Evolutionary conservation across 2,329 filamentous ascomycete genomes (phyloP), one percentile per base, ranked within the genome.

Genomic region (Fusarium nurragi): DNA sequence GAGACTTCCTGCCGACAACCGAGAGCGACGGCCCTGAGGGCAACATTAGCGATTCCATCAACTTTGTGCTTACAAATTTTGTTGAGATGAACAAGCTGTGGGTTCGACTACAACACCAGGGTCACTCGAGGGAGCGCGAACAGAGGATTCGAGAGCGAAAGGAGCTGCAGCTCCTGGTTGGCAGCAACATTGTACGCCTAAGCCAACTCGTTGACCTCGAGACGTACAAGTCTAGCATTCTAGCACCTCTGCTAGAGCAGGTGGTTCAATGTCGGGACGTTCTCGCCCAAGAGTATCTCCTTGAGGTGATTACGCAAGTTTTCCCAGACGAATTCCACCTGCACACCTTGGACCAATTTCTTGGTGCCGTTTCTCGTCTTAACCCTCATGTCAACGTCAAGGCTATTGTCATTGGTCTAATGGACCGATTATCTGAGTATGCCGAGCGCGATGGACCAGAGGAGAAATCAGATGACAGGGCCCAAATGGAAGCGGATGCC

Each of bases 31-130:
- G 95, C 1, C 93, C 94, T 3, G 94, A 98, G 77, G 95, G 95
- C 47, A 98, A 97, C 73, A 82, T 98, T 45, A 93, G 97, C 77
- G 95, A 99, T 79, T 97, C 94, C 32, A 97, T 99, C 80, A 97
- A 93, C 81, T 99, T 99, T 75, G 90, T 98, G 53, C 81, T 99
- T 74, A 99, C 95, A 60, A 99, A 99, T 74, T 99, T 99, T 75
- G 95, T 99, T 70, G 95, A 99, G 80, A 99, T 99, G 95, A 99
- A 99, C 81, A 99, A 99, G 84, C 85, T 99, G 30, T 99, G 95
- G 95, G 95, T 99, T 64, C 90, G 95, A 39, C 82, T 98, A 74
- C 95, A 99, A 77, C 95, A 99, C 77, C 95, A 99, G 76, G 95
- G 95, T 23, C 95, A 97, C 75, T 99, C 95, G 36, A 87, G 94